These are phyloP conservation scores for Trichoderma citrinoviride DNA, from an alignment of 2,329 filamentous ascomycete species.

Conservation along the genomic window DNA sequence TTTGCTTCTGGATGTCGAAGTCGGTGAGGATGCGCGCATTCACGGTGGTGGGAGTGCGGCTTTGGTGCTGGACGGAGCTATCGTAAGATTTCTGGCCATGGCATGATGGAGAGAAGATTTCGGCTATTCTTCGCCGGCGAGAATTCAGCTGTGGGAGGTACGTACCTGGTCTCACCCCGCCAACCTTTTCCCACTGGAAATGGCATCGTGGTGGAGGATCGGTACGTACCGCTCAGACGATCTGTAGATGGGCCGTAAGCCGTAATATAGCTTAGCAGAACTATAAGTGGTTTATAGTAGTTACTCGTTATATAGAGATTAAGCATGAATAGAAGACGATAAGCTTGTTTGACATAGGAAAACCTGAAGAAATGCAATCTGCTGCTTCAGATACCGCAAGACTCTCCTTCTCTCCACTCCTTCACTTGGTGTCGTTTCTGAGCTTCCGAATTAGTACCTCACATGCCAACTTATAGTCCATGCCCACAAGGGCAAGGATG, in stretches of 20 bases:
- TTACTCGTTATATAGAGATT: too few species aligned
- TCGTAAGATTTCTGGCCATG: conserved; percentile 23
- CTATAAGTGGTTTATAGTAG: background rate
- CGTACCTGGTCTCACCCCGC: conserved; percentile 19
- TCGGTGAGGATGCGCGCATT: background rate
- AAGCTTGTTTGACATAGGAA: too few species aligned
- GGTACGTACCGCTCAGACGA: background rate
- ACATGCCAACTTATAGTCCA: background rate
- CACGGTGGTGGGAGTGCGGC: conserved; percentile 4
- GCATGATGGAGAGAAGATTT: conserved; percentile 15
- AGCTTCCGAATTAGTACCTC: background rate
- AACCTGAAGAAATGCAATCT: background rate
- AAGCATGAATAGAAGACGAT: too few species aligned
- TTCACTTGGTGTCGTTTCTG: background rate
- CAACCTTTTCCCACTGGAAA: background rate
- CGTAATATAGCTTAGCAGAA: background rate
- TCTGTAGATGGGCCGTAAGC: background rate
- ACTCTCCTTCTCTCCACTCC: background rate
- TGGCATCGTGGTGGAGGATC: background rate
- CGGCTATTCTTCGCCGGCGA: conserved; percentile 20
- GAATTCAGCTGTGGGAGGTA: conserved; percentile 11
- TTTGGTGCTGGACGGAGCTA: background rate
- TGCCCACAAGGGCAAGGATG: too few species aligned
- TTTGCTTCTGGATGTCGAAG: background rate
- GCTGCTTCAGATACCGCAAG: background rate